These are phyloP conservation scores for Simplicillium sp. DNA, from an alignment of 2,329 filamentous ascomycete species.

Conservation along the genomic window DNA sequence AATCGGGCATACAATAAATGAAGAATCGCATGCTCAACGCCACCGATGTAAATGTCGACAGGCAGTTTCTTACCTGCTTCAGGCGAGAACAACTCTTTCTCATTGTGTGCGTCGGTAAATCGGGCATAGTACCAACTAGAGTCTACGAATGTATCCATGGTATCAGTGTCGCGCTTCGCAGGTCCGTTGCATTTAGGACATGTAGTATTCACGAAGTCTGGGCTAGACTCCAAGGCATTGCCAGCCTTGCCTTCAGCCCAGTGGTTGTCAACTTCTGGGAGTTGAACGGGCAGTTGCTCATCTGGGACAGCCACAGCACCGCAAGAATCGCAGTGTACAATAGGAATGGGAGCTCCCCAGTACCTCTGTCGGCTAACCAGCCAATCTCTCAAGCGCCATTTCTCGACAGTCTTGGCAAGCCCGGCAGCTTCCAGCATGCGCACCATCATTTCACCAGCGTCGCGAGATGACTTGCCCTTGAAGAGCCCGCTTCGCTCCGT, in stretches of 20 bases:
- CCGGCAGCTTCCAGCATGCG: constrained; percentile 41
- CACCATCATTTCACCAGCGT: constrained; percentile 54
- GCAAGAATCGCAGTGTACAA: constrained; percentile 70
- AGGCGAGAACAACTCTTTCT: constrained; percentile 50
- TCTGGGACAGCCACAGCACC: constrained; percentile 72
- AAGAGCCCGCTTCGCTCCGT: constrained; percentile 57
- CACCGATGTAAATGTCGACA: constrained; percentile 82
- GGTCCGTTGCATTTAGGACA: constrained; percentile 65
- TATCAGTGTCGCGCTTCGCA: constrained; percentile 79
- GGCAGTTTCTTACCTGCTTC: constrained; percentile 52
- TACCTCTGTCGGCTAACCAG: constrained; percentile 86
- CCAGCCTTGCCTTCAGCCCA: constrained; percentile 62
- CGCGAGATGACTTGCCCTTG: constrained; percentile 50
- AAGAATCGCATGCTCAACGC: constrained; percentile 83
- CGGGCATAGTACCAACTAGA: constrained; percentile 91
- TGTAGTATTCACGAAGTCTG: constrained; percentile 63
- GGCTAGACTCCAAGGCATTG: constrained; percentile 64
- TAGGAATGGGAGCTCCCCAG: constrained; percentile 86
- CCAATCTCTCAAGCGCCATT: constrained; percentile 82
- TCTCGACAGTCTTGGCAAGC: constrained; percentile 55
- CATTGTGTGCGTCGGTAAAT: constrained; percentile 64
- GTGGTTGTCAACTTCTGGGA: constrained; percentile 61
- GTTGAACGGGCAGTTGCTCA: constrained; percentile 63
- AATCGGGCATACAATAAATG: constrained; percentile 85
- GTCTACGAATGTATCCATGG: constrained; percentile 94